Evolutionary conservation across 2,329 filamentous ascomycete species (phyloP), one percentile per base, ranked within the genome.

Genomic region (Aspergillus arachidicola): DNA sequence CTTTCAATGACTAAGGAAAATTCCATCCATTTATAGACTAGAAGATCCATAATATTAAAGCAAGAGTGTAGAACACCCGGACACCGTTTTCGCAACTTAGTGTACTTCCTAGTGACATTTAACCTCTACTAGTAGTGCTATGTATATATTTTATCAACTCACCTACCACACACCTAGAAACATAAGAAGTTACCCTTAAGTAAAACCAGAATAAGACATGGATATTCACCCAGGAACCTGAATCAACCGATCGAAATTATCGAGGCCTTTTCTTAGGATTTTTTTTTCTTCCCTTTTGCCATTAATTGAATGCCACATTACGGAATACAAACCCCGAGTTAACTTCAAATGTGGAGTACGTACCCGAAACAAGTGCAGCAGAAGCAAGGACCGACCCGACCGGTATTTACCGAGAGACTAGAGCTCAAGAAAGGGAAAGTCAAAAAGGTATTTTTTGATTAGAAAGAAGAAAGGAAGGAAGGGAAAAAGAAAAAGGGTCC

Each of bases 301-400:
- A 32, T 54, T 36, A 23, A 21, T 34, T 11, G 19, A 53, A 53
- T 32, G 16, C 28, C 28, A 14, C 26, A 21, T 16, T 16, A 36
- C 26, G 6, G 26, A 28, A 7, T 28, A 28, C 6, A 36, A 3
- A 7, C 30, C 50, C 16, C n/a, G 16, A 14, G 9, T 2, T 23
- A n/a, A 30, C 14, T 50, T 50, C 51, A 36, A 54, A n/a, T 53
- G 50, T 32, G 50, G 30, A 53, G 50, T 53, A 23, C 30, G 50
- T 53, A 23, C 30, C 48, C 30, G 51, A 36, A 51, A 30, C 28
- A 34, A 36, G 48, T 34, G 48, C 7, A 55, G 32, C 6, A 36
- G 21, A 55, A 36, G 51, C 51, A 55, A 55, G 51, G 51, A 55
- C 32, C 51, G n/a, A 38, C 34, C 51, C 51, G 51, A 38, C 21